Conservation (phyloP, 495 filamentous ascomycete species). For the Lentithecium fluviatile region DNA sequence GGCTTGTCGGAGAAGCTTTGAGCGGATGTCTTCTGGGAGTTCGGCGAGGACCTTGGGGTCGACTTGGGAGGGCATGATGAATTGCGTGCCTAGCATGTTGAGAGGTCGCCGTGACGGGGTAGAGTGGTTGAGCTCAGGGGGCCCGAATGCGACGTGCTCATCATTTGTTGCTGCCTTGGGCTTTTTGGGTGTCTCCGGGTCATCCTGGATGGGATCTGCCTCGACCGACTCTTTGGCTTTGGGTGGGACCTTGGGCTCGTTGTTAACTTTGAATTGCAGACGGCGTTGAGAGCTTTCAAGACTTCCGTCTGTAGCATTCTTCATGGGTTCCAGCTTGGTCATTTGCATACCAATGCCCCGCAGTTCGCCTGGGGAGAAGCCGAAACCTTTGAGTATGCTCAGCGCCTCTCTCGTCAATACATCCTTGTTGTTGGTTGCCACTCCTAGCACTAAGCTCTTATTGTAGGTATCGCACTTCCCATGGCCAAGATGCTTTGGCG, state of each 20-base stretch:
- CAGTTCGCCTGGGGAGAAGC: slow-evolving; percentile 84
- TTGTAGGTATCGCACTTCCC: slow-evolving; percentile 93
- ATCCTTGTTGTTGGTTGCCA: slow-evolving; percentile 72
- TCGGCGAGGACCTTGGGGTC: slow-evolving; percentile 75
- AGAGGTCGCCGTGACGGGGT: slow-evolving; percentile 62
- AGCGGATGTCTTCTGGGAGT: slow-evolving; percentile 74
- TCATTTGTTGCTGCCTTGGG: slow-evolving; percentile 39
- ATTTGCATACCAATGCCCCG: slow-evolving; percentile 87
- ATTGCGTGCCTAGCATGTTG: slow-evolving; percentile 81
- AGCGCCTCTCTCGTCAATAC: slow-evolving; percentile 76
- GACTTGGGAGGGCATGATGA: slow-evolving; percentile 76
- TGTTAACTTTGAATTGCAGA: slow-evolving; percentile 54
- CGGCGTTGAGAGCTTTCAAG: slow-evolving; percentile 55
- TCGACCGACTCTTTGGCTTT: slow-evolving; percentile 27
- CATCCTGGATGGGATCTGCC: slow-evolving; percentile 53
- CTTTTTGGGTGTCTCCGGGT: slow-evolving; percentile 67
- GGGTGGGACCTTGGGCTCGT: slow-evolving; percentile 37
- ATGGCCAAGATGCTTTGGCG: slow-evolving; percentile 91
- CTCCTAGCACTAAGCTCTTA: slow-evolving; percentile 77
- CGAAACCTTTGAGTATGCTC: slow-evolving; percentile 75
- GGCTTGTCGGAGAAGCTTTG: slow-evolving; percentile 58
- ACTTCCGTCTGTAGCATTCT: slow-evolving; percentile 42
- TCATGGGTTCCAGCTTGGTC: slow-evolving; percentile 83
- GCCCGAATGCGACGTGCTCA: slow-evolving; percentile 49
- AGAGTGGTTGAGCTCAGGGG: slow-evolving; percentile 27